Evolutionary conservation across 768 basidiomycete genomes (phyloP).

Genomic region (Gyrodon lividus): DNA sequence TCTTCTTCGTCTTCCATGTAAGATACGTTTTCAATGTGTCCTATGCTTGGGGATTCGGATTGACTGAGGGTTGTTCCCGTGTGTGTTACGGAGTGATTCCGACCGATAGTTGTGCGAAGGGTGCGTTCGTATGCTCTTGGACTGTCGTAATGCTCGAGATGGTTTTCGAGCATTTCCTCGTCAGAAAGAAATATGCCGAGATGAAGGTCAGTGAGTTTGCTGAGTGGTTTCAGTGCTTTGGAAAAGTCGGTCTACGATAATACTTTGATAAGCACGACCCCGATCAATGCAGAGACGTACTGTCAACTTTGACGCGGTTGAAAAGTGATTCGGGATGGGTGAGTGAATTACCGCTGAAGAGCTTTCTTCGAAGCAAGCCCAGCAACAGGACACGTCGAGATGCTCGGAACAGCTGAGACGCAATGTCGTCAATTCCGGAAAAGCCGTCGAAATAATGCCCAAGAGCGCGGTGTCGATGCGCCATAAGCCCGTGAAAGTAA

Average conservation of each 20-base stretch:
- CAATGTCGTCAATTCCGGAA: slow-evolving; percentile 47
- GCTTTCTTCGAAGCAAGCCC: slow-evolving; percentile 64
- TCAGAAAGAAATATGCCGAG: slow-evolving; percentile 66
- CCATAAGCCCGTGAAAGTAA: slow-evolving; percentile 56
- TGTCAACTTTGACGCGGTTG: slow-evolving; percentile 42
- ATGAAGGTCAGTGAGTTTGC: slow-evolving; percentile 47
- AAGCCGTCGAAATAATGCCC: slow-evolving; percentile 41
- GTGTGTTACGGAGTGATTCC: background rate
- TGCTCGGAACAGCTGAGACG: slow-evolving; percentile 60
- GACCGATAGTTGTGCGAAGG: slow-evolving; percentile 11
- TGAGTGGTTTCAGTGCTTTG: slow-evolving; percentile 44
- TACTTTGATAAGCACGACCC: slow-evolving; percentile 3
- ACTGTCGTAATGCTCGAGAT: slow-evolving; percentile 34
- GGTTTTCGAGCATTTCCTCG: slow-evolving; percentile 46
- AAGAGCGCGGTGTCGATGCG: slow-evolving; percentile 54
- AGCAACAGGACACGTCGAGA: slow-evolving; percentile 58
- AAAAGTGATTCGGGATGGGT: slow-evolving; percentile 54
- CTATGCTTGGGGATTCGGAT: slow-evolving; percentile 12
- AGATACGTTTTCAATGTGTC: slow-evolving; percentile 18
- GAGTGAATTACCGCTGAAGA: slow-evolving; percentile 55
- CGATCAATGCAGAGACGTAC: slow-evolving; percentile 39
- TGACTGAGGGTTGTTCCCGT: slow-evolving; percentile 24
- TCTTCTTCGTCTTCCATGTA: slow-evolving; percentile 21
- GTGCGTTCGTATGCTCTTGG: slow-evolving; percentile 21
- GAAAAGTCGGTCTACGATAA: slow-evolving; percentile 41